Conservation (phyloP, 345 rosid genomes). For the Eucalyptus globulus region DNA sequence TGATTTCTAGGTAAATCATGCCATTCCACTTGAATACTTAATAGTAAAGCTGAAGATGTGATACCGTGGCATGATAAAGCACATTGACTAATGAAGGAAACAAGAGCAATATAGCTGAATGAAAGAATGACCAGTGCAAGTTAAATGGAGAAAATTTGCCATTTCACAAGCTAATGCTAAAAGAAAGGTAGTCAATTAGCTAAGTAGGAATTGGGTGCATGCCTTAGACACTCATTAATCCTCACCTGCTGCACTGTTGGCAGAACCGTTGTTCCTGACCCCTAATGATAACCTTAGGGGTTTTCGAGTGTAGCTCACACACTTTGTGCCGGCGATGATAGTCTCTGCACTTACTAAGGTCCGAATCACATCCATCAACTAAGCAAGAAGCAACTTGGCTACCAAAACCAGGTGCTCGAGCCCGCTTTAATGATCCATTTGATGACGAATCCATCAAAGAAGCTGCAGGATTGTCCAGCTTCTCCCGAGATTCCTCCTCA, state of each 20-base stretch:
- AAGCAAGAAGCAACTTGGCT: conserved; percentile 47
- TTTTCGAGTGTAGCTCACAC: conserved; percentile 62
- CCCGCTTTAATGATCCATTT: conserved; percentile 33
- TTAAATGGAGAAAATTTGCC: not conserved
- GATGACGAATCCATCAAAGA: conserved; percentile 44
- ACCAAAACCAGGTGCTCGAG: conserved; percentile 20
- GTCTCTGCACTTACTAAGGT: conserved; percentile 59
- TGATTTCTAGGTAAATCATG: not conserved
- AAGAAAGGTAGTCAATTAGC: not conserved
- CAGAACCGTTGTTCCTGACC: conserved; percentile 64
- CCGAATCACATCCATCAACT: conserved; percentile 67
- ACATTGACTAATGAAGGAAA: not conserved
- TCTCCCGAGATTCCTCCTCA: not conserved
- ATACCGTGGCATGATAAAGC: not conserved
- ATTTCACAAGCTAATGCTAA: not conserved
- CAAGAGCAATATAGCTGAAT: not conserved
- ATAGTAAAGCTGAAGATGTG: not conserved
- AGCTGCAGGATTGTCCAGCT: not conserved
- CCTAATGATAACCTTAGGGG: conserved; percentile 37
- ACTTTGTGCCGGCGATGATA: conserved; percentile 76
- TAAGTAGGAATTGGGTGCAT: not conserved
- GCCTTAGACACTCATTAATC: not conserved
- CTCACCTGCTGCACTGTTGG: conserved; percentile 84
- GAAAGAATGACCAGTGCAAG: not conserved
- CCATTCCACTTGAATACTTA: not conserved